Evolutionary conservation across 805 yeast genomes (phyloP), one percentile per base, ranked within the genome.

Genomic region (Candida ipomoeae): DNA sequence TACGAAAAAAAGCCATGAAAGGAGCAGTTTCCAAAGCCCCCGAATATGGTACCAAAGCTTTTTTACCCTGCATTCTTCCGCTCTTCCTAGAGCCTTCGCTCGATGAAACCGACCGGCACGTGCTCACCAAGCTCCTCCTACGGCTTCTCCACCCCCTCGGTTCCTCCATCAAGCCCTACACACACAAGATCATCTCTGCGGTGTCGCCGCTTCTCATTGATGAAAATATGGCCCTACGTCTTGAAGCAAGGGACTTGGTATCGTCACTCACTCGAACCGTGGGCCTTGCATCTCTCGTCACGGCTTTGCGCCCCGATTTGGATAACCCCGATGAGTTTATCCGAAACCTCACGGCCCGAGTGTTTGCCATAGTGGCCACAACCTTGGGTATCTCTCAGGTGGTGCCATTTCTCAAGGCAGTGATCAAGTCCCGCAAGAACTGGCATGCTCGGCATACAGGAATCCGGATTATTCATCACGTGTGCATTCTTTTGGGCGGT

Each of bases 391-490:
- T 89, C 6, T 83, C 79, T 1, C 68, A 80, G 5, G 64, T 89
- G 42, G 61, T 94, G 11, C 97, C 97, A 0, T 92, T 92, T 62
- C 64, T 92, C 35, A 80, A 77, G 54, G 95, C 96, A 0, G 91
- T 87, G 4, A 82, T 92, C 53, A 76, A 78, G 53, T 84, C 95
- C 2, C 83, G 81, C 58, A 85, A 85, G 61, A 80, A 85, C 48
- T 85, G 94, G 92, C 79, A 79, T 55, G 89, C 95, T 0, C 79
- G 95, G 40, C 92, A 87, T 55, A 87, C 96, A 0, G 97, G 96
- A 52, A 76, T 82, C 21, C 82, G 83, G 60, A 80, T 83, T 7
- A 75, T 92, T 8, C 96, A 87, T 61, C 94, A 88, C 55, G 74
- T 89, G 40, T 85, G 95, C 5, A 64, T 80, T 0, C 61, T 84